Percentiles rank a stretch among this genome's conserved stretches.
phyloP scores from a whole-genome alignment of 169 alveolate species.

The Plasmodium vivax region DNA sequence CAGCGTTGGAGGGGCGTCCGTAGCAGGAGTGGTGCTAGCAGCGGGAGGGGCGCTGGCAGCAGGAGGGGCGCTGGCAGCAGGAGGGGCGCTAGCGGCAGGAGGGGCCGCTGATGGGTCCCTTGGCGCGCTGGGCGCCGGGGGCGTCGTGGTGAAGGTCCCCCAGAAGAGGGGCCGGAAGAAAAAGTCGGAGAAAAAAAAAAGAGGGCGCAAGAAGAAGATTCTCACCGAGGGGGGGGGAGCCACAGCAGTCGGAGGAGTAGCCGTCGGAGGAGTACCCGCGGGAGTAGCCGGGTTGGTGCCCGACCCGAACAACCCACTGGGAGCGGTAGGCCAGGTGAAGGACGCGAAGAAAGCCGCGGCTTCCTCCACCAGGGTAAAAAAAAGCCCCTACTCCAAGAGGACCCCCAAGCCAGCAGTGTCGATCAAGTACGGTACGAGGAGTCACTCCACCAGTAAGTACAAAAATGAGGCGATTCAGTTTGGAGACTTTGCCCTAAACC shows the following conservation, averaged over 20 bases:
- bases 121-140: not conserved
- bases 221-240: not conserved
- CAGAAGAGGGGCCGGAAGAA: slow-evolving; percentile 70
- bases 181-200: slow-evolving; percentile 72
- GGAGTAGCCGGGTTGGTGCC: not conserved
- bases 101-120: not conserved
- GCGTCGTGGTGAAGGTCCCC: slow-evolving; percentile 13
- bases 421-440: slow-evolving; percentile 64
- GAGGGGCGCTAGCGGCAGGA: not conserved
- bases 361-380: not conserved
- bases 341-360: not conserved
- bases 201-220: slow-evolving; percentile 69
- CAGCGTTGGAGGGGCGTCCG: not conserved
- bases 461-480: not conserved
- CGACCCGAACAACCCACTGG: slow-evolving; percentile 8
- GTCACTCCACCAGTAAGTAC: slow-evolving; percentile 20
- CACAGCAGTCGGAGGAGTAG: not conserved
- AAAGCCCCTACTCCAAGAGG: slow-evolving; percentile 12
- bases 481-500: not conserved
- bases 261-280: not conserved
- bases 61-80: not conserved
- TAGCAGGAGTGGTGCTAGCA: not conserved
- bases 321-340: not conserved
- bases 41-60: not conserved
- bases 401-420: slow-evolving; percentile 15